These are phyloP conservation scores for Rhizopus arrhizus DNA, from an alignment of 371 early-diverging fungal species.

Conservation along the genomic window DNA sequence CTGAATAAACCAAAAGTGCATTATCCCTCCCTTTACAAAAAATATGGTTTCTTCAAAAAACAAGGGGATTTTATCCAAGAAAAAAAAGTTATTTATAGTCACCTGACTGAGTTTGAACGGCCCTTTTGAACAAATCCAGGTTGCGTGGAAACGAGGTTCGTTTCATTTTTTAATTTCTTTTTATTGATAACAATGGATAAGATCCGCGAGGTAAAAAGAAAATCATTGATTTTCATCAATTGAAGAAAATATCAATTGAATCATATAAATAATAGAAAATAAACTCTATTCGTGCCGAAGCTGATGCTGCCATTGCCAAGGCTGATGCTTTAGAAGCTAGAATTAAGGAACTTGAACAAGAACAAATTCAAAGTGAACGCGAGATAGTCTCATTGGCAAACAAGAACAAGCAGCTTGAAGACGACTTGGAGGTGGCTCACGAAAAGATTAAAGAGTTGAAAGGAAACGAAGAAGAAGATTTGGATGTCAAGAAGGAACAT, in stretches of 20 bases:
- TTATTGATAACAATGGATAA: constrained; percentile 39
- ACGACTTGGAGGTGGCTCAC: constrained; percentile 65
- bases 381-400: constrained; percentile 73
- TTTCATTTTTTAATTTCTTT: constrained; percentile 1
- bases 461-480: constrained; percentile 61
- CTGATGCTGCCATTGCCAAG: constrained; percentile 67
- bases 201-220: constrained; percentile 42
- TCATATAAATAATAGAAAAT: constrained; percentile 60
- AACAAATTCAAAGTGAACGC: constrained; percentile 69
- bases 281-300: constrained; percentile 65
- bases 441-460: constrained; percentile 66
- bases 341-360: constrained; percentile 58
- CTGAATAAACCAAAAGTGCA: not conserved
- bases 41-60: not conserved
- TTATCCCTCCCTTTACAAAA: too few relatives aligned
- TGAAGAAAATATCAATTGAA: not conserved
- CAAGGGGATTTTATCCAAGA: not conserved
- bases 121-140: not conserved
- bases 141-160: constrained; percentile 3
- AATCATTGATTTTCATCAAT: not conserved
- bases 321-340: constrained; percentile 68
- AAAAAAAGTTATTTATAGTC: not conserved
- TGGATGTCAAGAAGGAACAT: constrained; percentile 63
- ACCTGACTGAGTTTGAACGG: not conserved
- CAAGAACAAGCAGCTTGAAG: constrained; percentile 65